Evolutionary conservation across 768 basidiomycete species (phyloP), one percentile per base, ranked within the genome.

Genomic region (Suillus hirtellus): DNA sequence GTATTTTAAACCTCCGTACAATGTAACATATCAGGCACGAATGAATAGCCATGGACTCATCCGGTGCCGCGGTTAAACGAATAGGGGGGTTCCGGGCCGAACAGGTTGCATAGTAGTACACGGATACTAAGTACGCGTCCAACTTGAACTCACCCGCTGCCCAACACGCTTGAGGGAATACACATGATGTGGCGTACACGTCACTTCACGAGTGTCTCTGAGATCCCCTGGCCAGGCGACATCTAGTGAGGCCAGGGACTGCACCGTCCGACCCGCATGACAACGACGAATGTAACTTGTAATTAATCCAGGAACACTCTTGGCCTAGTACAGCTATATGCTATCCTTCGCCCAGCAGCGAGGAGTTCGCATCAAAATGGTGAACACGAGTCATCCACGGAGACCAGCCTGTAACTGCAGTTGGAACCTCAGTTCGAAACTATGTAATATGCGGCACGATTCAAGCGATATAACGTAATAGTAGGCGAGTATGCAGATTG

Each of bases 401-500:
- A 53, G 52, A 27, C 49, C 15, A 50, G 8, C 49, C 49, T 49
- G 24, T 49, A 24, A 31, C 21, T 49, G 47, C 27, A 50, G 50
- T 31, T 31, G 31, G 31, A 31, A 31, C 31, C 31, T 31, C 31
- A 31, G 31, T 31, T 42, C 38, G 19, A 58, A 42, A 58, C 11
- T 31, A 52, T 52, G 31, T 12, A 34, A 31, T 42, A 58, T n/a
- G 24, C 27, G 40, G 15, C 11, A 24, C 38, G 19, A 42, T 58
- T 38, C n/a, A 56, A 58, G 56, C 27, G 40, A 58, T 42, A 58
- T 58, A 58, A 42, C 27, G 27, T 58, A 58, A 17, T 24, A 40
- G 40, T 40, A 56, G 38, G 55, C 24, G 5, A 42, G 24, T 58
- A 35, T 53, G 52, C 35, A 58, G 56, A 40, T 56, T 38, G 37